Base-by-base conservation (phyloP, 140 eudicot species). In the Bidens hawaiensis region DNA sequence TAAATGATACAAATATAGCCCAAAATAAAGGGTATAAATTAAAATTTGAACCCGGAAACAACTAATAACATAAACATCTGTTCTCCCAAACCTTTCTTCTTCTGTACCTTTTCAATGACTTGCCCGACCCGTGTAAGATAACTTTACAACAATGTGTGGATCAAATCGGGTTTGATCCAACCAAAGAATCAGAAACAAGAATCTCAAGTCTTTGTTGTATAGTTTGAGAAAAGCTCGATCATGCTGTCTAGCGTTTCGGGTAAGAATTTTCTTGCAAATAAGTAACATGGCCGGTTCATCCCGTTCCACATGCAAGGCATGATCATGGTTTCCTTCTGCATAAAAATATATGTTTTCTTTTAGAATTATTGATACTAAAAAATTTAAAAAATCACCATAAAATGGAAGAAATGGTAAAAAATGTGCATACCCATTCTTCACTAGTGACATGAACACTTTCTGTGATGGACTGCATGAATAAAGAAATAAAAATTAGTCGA, bases 251-350 rank as follows among this genome's bases (percentile, higher is more conserved):
- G 76, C 16, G 94, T 73, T 27, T 90, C 95, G 1, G 95, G 84
- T 63, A 64, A 69, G 76, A 90, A 90, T 65, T 90, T 90, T 81
- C 97, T 82, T 12, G 86, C 97, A 70, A 90, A 90, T 69, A 90
- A 75, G 79, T 83, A 90, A 73, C 97, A 90, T 4, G 97, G 97
- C 34, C 97, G 73, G 51, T 60, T 65, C 79, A 68, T 70, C 71
- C 95, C 97, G 22, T 90, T 90, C 97, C 97, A 90, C 57, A 86
- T 3, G 80, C 97, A 90, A 26, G 94, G 88, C 41, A 17, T 75
- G 28, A 82, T 69, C 72, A 56, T 72, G 43, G 76, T 64, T 73
- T 78, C 78, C 46, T 67, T 70, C 98, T 87, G 90, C 85, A 81
- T 14, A 3, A 43, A 47, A 3, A 36, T 15, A 28, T 22, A 38